Percentiles rank a stretch among this genome's conserved stretches.
phyloP scores from a whole-genome alignment of 306 rosid species.

The Nissolia schottii region DNA sequence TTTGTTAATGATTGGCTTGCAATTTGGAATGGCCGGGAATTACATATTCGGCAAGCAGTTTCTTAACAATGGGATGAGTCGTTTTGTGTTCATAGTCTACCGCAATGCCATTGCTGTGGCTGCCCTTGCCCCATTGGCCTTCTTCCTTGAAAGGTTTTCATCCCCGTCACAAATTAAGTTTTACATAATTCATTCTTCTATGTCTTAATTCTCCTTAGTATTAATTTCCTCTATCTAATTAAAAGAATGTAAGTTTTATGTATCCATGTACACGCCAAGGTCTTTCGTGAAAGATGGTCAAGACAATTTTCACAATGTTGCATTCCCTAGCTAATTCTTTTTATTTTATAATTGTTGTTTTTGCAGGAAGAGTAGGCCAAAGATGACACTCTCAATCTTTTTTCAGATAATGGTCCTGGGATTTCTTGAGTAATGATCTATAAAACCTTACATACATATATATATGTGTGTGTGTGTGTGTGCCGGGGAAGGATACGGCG shows the following conservation, averaged over 20 bases:
- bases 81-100: slow-evolving; percentile 59
- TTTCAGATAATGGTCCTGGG: slow-evolving; percentile 54
- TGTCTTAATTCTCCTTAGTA: not conserved
- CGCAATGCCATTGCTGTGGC: slow-evolving; percentile 49
- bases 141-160: slow-evolving; percentile 62
- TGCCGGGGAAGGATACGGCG: too few relatives aligned
- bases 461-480: too few relatives aligned
- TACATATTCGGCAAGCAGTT: slow-evolving; percentile 53
- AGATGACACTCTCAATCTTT: slow-evolving; percentile 52
- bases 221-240: not conserved
- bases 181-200: not conserved
- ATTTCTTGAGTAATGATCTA: slow-evolving; percentile 58
- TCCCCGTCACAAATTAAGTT: too few relatives aligned
- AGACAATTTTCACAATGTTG: not conserved
- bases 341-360: not conserved
- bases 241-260: not conserved
- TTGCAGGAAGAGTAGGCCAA: slow-evolving; percentile 63
- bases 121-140: too few relatives aligned
- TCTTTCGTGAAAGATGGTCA: not conserved
- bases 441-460: not conserved
- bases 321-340: not conserved
- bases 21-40: slow-evolving; percentile 61
- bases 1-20: slow-evolving; percentile 49
- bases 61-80: slow-evolving; percentile 61
- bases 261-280: too few relatives aligned